Base-by-base conservation (phyloP, 129 eudicot species). In the Tanacetum coccineum region DNA sequence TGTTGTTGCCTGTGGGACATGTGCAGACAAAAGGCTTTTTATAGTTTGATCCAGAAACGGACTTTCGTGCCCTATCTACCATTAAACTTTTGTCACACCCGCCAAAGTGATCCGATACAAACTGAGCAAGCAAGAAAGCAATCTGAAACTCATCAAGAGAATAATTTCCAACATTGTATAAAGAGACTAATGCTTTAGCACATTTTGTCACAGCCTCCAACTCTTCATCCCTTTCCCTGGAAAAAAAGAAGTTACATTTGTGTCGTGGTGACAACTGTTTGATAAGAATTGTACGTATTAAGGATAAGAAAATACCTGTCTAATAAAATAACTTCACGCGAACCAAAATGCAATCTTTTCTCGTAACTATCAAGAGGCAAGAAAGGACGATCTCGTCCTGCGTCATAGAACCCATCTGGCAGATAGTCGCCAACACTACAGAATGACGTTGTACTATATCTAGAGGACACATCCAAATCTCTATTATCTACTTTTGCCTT, bases 351-450 rank as follows among this genome's bases (percentile, higher is more conserved):
- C 36, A 80, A 54, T 76, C 40, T 79, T 75, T 84, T 73, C 70
- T 93, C 90, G 70, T 93, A 93, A 60, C 79, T 80, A 45, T 56
- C 66, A 25, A 93, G 86, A 20, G 92, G 76, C 83, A 89, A 79
- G 57, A 93, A 93, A 52, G 99, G 99, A 11, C 96, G 94, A 76
- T 92, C 96, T 57, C 99, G 81, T 49, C 99, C 99, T 10, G 96
- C 99, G 71, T 93, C 99, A 86, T 89, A 93, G 80, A 93, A 93
- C 3, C 99, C 99, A 84, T 93, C 99, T 62, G 93, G 86, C 49
- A 93, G 76, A 74, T 70, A 59, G 62, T 93, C 99, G 32, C 78
- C 83, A 58, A 73, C 70, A 55, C 96, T 77, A 77, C 99, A 93
- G 64, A 86, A 86, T 0, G 99, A 93, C 80, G 54, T 70, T 26